Evolutionary conservation across 1,284 basidiomycete genomes (phyloP), one percentile per base, ranked within the genome.

Genomic region (Afroboletus lepidellus): DNA sequence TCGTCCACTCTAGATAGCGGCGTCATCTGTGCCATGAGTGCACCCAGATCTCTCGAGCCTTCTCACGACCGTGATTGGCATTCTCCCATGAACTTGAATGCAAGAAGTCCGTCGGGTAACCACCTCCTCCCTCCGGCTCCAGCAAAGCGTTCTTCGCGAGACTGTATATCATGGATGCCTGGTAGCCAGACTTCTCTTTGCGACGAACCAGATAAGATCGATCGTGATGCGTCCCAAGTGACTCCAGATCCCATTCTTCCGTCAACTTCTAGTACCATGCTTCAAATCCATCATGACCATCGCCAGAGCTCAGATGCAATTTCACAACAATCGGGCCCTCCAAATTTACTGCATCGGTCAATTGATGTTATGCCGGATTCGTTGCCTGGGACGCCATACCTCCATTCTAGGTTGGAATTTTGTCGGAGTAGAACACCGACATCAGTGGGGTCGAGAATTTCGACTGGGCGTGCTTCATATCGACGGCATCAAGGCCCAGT

Each of bases 401-500:
- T 27, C 15, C 50, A 44, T 21, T 23, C 44, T 12, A 23, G 34
- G 2, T n/a, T 5, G 16, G 52, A 53, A 37, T n/a, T 20, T 33
- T 32, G 30, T 29, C 53, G 54, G 27, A 51, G 52, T 32, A 21
- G 23, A 33, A 52, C 57, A 11, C 47, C 55, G 3, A 20, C 27
- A n/a, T 66, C 59, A 27, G n/a, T 24, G 30, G 49, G 8, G 6
- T 63, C 67, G 11, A n/a, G 39, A 45, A 38, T 25, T 11, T 63
- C 65, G 4, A 16, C n/a, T 5, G 65, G 63, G 5, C 59, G 63
- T 27, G 48, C 54, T 1, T 65, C 59, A n/a, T 66, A 66, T 49
- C 63, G 64, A 44, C 50, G 45, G 11, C 43, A 69, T 47, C 57
- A 4, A 18, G 65, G 59, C 1, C 50, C 56, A 20, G 44, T 38